Conservation (phyloP, 1,284 basidiomycete genomes). For the Pseudomicrostroma phylloplanum region DNA sequence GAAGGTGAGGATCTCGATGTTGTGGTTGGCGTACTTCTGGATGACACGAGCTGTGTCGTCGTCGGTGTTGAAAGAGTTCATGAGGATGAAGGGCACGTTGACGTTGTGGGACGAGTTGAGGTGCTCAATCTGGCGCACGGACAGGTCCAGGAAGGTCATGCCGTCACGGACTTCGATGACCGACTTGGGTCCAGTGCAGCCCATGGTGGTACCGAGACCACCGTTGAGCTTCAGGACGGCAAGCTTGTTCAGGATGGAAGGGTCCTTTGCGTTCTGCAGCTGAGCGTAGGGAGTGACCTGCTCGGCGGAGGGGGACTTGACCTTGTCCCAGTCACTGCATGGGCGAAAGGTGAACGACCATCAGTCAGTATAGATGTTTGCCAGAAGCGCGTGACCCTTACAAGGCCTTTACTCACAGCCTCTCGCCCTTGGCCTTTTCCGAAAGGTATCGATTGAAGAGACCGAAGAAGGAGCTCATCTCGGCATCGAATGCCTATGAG, state of each 20-base stretch:
- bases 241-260: constrained; percentile 56
- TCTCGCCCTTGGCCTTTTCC: constrained; percentile 87
- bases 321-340: constrained; percentile 87
- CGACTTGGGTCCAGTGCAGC: constrained; percentile 63
- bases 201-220: constrained; percentile 96
- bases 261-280: constrained; percentile 54
- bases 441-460: constrained; percentile 97
- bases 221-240: constrained; percentile 99
- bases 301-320: constrained; percentile 86
- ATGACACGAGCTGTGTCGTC: constrained; percentile 63
- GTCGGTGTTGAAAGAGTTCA: constrained; percentile 99
- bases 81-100: constrained; percentile 94
- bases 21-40: constrained; percentile 90
- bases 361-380: neutral
- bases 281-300: constrained; percentile 84
- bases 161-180: constrained; percentile 62
- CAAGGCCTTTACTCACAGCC: constrained; percentile 64
- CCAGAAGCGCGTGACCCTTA: neutral
- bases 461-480: constrained; percentile 98
- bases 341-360: neutral
- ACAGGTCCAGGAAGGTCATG: constrained; percentile 98
- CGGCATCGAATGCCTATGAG: constrained; percentile 75
- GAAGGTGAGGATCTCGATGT: constrained; percentile 60
- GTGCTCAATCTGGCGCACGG: constrained; percentile 91
- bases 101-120: constrained; percentile 60